Base-by-base conservation (phyloP, 768 basidiomycete genomes). In the Coprinopsis strossmayeri region DNA sequence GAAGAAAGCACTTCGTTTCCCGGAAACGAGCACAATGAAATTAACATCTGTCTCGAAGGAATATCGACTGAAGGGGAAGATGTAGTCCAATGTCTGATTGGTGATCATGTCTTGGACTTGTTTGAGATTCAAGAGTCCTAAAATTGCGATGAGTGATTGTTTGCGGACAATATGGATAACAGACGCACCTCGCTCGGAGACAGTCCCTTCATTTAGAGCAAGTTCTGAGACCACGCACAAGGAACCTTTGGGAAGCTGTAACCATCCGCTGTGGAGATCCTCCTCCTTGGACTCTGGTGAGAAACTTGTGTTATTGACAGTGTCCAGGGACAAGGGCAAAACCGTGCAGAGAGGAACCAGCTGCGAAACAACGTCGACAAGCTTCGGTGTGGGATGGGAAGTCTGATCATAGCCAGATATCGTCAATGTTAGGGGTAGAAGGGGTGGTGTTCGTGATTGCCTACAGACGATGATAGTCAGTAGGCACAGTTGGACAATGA, bases 1-100 rank as follows among this genome's bases (percentile, higher is more conserved):
- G 61, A 89, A 84, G 58, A 92, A 82, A 1, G 82, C 69, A 55
- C 85, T 88, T 63, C 79, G 81, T 51, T 69, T 70, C 25, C 88
- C 86, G 50, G 82, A 74, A 34, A 74, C 72, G 9, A 84, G 63
- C 0, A 86, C 64, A 17, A 91, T 53, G 51, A 82, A 78, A n/a
- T 64, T 71, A n/a, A 87, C 64, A 55, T 90, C 87, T 0, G 87
- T 89, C 17, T 80, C 71, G 57, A 92, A 91, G 5, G 72, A 63
- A 61, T 84, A 91, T 49, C 61, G 71, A 59, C 81, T 85, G 62
- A 78, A 91, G 1, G 89, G 90, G 59, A 90, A 92, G 27, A 73
- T 61, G 59, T 91, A 92, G 20, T 81, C 74, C 24, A 91, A 64
- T 0, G 77, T 82, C 56, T 92, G 89, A 5, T 67, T 63, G 38